Base-by-base conservation (phyloP, 345 rosid species). In the Trapa bicornis region DNA sequence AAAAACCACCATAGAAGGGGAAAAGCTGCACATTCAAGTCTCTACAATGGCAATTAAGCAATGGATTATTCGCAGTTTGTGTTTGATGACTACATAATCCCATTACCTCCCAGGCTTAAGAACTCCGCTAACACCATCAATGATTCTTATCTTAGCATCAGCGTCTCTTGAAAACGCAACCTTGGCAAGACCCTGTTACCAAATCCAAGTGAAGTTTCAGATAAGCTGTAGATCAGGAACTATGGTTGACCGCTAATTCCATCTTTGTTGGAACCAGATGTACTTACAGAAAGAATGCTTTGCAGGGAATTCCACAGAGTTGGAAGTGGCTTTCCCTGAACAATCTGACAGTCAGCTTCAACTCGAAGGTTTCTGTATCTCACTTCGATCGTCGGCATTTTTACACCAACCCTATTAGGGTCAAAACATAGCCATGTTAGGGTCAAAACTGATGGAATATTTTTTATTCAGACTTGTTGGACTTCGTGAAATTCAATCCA, bases 301-400 rank as follows among this genome's bases (percentile, higher is more conserved):
- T 67, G 84, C 4, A 78, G 58, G 12, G 89, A 72, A 73, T 85
- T 87, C 92, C 95, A 90, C 3, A 91, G 78, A 61, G 93, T 88
- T 17, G 97, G 92, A 66, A 88, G 91, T 0, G 96, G 86, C 75
- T 81, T 88, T 54, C 96, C 96, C 60, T 78, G 77, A 64, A 86
- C 81, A 29, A 91, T 80, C 60, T 85, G 81, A n/a, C 89, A 86
- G 38, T 82, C 79, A 47, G 90, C 87, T 68, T 86, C 91, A 9
- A 91, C 85, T 1, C 75, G 64, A 33, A 88, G 72, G 64, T 85
- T 77, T 50, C 64, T 70, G 70, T 80, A 88, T 73, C 92, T 80
- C 62, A 88, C 89, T 57, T 91, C 95, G 37, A 88, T 79, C 13
- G 70, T 79, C 10, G 92, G 87, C 70, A 78, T 74, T 67, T 86